Conservation (phyloP, 1,139 yeast species). For the Kurtzmaniella quercitrusa region DNA sequence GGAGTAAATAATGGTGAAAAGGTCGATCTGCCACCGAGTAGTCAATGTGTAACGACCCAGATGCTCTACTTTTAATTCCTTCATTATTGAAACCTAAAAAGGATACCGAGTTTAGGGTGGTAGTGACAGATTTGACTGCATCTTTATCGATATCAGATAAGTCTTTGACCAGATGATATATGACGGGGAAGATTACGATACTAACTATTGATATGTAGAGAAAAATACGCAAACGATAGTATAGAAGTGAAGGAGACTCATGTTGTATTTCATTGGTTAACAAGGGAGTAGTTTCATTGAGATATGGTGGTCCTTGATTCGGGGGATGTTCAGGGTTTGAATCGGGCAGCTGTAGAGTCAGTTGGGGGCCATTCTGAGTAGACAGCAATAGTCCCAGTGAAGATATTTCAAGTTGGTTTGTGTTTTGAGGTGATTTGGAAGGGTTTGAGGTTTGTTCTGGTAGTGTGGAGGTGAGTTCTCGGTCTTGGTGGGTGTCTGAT, state of each 20-base stretch:
- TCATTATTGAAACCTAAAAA: slow-evolving; percentile 18
- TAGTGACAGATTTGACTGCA: slow-evolving; percentile 1
- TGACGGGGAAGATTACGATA: not conserved
- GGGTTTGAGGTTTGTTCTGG: too few species aligned
- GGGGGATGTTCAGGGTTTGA: not conserved
- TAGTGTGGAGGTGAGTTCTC: too few species aligned
- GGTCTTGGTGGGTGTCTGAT: too few species aligned
- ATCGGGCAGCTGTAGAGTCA: too few species aligned
- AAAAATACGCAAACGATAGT: slow-evolving; percentile 4
- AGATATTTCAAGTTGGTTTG: too few species aligned
- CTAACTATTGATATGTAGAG: not conserved
- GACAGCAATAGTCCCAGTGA: too few species aligned
- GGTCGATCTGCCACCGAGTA: slow-evolving; percentile 17
- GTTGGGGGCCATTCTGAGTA: too few species aligned
- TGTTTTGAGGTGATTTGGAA: too few species aligned
- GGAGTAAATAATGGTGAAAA: slow-evolving; percentile 12
- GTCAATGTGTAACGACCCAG: slow-evolving; percentile 21
- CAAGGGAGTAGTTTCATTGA: not conserved
- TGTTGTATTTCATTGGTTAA: not conserved
- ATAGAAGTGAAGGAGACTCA: slow-evolving; percentile 4
- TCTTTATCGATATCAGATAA: slow-evolving; percentile 2
- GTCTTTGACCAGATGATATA: not conserved
- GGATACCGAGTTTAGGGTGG: slow-evolving; percentile 9
- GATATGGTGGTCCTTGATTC: not conserved
- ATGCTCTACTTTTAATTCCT: slow-evolving; percentile 22